Evolutionary conservation across 768 basidiomycete genomes (phyloP).

Genomic region (Tricholoma sp.): DNA sequence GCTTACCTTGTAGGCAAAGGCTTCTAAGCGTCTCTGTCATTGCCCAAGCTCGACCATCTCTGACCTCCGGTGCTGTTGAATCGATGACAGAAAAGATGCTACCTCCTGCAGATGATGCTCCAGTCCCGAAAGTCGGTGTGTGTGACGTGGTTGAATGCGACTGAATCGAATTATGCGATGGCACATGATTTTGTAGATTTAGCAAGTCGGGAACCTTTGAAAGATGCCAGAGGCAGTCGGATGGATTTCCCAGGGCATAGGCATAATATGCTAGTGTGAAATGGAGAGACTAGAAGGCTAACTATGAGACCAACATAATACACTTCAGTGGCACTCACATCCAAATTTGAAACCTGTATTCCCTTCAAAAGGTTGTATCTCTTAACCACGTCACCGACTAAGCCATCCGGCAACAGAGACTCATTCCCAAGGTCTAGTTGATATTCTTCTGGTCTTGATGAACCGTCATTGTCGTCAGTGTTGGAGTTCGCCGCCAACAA

Average conservation of each 20-base stretch:
- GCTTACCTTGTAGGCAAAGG: slow-evolving; percentile 71
- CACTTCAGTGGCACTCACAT: slow-evolving; percentile 40
- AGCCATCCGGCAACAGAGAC: slow-evolving; percentile 49
- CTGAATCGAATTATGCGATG: slow-evolving; percentile 34
- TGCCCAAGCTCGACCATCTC: slow-evolving; percentile 69
- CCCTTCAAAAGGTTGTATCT: slow-evolving; percentile 53
- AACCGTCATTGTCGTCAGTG: slow-evolving; percentile 55
- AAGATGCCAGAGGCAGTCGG: slow-evolving; percentile 59
- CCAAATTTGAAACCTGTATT: slow-evolving; percentile 44
- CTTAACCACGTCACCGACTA: slow-evolving; percentile 49
- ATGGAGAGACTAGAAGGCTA: slow-evolving; percentile 50
- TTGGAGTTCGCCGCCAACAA: slow-evolving; percentile 42
- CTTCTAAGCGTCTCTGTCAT: slow-evolving; percentile 71
- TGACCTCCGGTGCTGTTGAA: slow-evolving; percentile 46
- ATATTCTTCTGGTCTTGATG: slow-evolving; percentile 25
- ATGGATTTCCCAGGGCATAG: slow-evolving; percentile 66
- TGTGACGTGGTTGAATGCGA: slow-evolving; percentile 34
- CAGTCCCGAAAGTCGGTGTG: slow-evolving; percentile 27
- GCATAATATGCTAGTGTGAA: slow-evolving; percentile 75
- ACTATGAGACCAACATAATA: background rate
- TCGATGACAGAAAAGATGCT: slow-evolving; percentile 42
- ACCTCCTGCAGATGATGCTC: slow-evolving; percentile 42
- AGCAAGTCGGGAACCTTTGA: slow-evolving; percentile 48
- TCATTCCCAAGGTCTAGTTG: slow-evolving; percentile 49
- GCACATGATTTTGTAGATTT: slow-evolving; percentile 51